Evolutionary conservation across 768 basidiomycete genomes (phyloP).

Genomic region (Rubroboletus pulcherrimus): DNA sequence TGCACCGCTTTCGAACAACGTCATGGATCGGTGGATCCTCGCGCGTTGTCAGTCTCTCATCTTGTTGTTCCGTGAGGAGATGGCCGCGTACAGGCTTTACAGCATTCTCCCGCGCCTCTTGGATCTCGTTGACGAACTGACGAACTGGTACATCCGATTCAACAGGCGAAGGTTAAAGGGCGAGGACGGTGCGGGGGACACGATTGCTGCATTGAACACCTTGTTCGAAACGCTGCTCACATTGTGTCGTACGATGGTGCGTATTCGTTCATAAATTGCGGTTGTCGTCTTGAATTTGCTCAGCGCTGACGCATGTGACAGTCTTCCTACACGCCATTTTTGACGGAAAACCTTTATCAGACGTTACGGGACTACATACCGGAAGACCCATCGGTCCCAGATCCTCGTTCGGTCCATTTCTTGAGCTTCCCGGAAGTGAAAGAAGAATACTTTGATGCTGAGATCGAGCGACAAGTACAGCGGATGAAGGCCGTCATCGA

Average conservation of each 20-base stretch:
- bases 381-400: constrained; percentile 61
- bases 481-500: constrained; percentile 96
- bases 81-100: constrained; percentile 96
- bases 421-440: constrained; percentile 89
- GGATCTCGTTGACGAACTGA: constrained; percentile 91
- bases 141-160: constrained; percentile 99
- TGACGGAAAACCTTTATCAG: constrained; percentile 96
- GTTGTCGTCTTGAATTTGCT: not conserved
- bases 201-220: constrained; percentile 84
- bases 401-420: constrained; percentile 94
- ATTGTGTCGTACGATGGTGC: constrained; percentile 90
- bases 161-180: constrained; percentile 96
- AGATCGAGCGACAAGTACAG: constrained; percentile 91
- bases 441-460: constrained; percentile 90
- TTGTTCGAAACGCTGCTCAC: constrained; percentile 94
- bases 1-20: constrained; percentile 78
- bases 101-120: constrained; percentile 95
- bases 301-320: constrained; percentile 27
- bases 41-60: constrained; percentile 98
- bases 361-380: constrained; percentile 83
- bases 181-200: constrained; percentile 87
- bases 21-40: constrained; percentile 99
- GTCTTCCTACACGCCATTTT: constrained; percentile 98
- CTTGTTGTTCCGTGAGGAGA: constrained; percentile 85
- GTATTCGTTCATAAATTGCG: constrained; percentile 17